Evolutionary conservation across 23 red algal species (phyloP), one percentile per base, ranked within the genome.

Genomic region (Gracilaria caudata): DNA sequence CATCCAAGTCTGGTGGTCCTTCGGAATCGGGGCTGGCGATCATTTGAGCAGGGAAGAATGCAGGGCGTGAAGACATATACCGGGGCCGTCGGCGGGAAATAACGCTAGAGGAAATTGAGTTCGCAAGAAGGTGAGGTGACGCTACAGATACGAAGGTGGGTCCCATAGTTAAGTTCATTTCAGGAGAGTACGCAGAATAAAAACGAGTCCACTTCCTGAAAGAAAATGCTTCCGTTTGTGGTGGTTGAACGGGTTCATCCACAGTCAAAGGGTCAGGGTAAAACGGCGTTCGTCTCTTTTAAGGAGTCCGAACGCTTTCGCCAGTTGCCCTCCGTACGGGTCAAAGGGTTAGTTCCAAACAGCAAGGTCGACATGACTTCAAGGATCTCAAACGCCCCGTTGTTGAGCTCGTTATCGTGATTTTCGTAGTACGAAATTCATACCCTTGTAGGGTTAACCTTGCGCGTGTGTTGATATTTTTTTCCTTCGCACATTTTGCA

Each of bases 1-100:
- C 80, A 43, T 86, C 73, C 4, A 94, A 83, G 20, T 83, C 92
- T 9, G 92, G 92, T 11, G 92, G 92, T 44, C 92, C 92, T 14
- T 94, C 92, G 12, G 72, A 45, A 55, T 87, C 74, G 29, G 92
- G 92, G 16, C 26, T 32, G 12, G 87, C 82, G 33, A 94, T 80
- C 86, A 90, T 90, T 14, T 29, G 32, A 30, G 32, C 74, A n/a
- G 74, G 4, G 21, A 60, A 3, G n/a, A 11, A 60, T 29, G 23
- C 23, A 28, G 23, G 23, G 23, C 57, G 57, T 60, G 57, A 12
- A 29, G 57, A 28, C 28, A 60, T 60, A 23, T 60, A 29, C 25
- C 57, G 57, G 26, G 57, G 57, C 57, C 57, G 57, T 29, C 57
- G 57, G 25, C 25, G 57, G 25, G 25, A 60, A 60, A 60, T 17